phyloP scores from a whole-genome alignment of 169 alveolate genomes.

The Cryptosporidium viatorum region DNA sequence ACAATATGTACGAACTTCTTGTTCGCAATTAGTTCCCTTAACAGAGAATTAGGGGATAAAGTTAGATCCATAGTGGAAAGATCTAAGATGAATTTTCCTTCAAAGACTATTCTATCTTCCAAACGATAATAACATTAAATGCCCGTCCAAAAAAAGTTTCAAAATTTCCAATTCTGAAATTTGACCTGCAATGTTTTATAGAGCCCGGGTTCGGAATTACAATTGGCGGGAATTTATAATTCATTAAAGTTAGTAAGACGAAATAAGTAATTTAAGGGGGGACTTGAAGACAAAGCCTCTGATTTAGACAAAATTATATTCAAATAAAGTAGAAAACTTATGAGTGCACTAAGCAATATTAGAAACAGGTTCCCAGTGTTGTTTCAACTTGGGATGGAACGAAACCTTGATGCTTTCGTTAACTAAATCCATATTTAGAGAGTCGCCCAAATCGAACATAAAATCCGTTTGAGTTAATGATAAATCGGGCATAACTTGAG shows the following conservation, averaged over 20 bases:
- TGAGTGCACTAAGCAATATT: neutral
- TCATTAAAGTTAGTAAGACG: neutral
- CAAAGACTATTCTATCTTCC: neutral
- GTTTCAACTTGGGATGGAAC: constrained; percentile 54
- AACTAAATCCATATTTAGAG: constrained; percentile 64
- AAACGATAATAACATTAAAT: too few relatives aligned
- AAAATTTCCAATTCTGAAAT: neutral
- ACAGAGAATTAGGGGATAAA: neutral
- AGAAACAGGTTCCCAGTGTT: constrained; percentile 72
- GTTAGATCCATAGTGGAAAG: neutral
- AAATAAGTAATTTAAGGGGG: neutral
- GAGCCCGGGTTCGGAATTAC: too few relatives aligned
- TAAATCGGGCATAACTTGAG: constrained; percentile 74
- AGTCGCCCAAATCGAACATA: constrained; percentile 69
- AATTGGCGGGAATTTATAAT: too few relatives aligned
- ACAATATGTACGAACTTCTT: constrained; percentile 26
- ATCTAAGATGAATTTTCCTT: neutral
- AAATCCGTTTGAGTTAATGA: constrained; percentile 56
- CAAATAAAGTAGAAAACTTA: neutral
- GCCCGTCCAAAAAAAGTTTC: too few relatives aligned
- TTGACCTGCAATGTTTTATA: too few relatives aligned
- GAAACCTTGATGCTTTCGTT: constrained; percentile 67
- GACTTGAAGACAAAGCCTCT: neutral
- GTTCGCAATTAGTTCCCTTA: constrained; percentile 12
- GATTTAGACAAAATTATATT: neutral